Conservation (phyloP, 1,139 yeast genomes). For the Yamadazyma dushanensis region DNA sequence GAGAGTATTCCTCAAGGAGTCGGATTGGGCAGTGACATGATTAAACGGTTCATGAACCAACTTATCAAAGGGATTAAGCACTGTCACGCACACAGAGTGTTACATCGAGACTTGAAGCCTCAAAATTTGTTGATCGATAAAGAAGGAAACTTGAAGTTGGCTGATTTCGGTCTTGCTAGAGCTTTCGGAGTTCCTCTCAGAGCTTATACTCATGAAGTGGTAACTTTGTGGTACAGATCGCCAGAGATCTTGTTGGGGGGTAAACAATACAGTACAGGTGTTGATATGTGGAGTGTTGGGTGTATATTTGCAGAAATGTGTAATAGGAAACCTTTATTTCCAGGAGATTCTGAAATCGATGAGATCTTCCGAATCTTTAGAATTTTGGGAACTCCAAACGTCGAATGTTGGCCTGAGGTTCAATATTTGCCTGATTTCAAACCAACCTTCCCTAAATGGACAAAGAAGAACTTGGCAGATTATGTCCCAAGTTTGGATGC, state of each 20-base stretch:
- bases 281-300: constrained; percentile 98
- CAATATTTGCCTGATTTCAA: constrained; percentile 91
- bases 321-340: constrained; percentile 90
- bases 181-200: constrained; percentile 97
- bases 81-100: constrained; percentile 92
- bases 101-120: constrained; percentile 96
- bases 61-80: constrained; percentile 89
- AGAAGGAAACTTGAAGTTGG: constrained; percentile 92
- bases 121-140: constrained; percentile 92
- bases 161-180: constrained; percentile 96
- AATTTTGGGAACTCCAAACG: constrained; percentile 91
- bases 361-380: constrained; percentile 95
- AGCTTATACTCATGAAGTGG: constrained; percentile 97
- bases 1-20: constrained; percentile 91
- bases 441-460: constrained; percentile 95
- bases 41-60: constrained; percentile 91
- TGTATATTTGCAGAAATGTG: constrained; percentile 99
- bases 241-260: constrained; percentile 97
- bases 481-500: constrained; percentile 80
- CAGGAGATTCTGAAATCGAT: constrained; percentile 97
- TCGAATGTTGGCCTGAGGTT: constrained; percentile 95
- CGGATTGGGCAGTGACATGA: constrained; percentile 87
- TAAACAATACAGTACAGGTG: constrained; percentile 96
- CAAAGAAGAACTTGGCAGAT: constrained; percentile 65
- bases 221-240: constrained; percentile 96